Base-by-base conservation (phyloP, 1,284 basidiomycete genomes). In the Melanopsichium pennsylvanicum region DNA sequence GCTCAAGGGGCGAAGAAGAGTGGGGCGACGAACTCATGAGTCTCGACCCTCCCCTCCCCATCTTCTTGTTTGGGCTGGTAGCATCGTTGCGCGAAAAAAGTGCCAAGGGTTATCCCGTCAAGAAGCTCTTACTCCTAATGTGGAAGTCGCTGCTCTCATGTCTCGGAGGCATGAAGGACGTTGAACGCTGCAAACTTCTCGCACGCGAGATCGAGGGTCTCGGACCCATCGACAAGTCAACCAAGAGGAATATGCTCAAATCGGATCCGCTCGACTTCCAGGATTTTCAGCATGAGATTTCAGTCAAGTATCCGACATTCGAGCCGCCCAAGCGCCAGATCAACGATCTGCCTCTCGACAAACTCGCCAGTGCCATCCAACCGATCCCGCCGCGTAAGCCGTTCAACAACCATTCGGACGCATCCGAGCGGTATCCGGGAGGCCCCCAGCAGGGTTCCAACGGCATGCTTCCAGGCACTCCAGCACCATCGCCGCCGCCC, bases 81-180 rank as follows among this genome's bases (percentile, higher is more conserved):
- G 89, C 93, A 16, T 88, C 89, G 26, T 84, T 98, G 43, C 89
- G 93, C 66, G 96, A 99, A 79, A 93, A 93, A 83, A 91, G 90
- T 75, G 90, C 93, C 5, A 94, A 92, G 78, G 93, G 93, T 22
- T 80, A 76, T 18, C 78, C 78, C 0, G 78, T 80, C 35, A 80
- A 80, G 44, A 81, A 80, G 91, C 86, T 98, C 3, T 86, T 98
- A 15, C 86, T 98, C n/a, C 87, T 98, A 1, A 84, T 97, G 1
- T 99, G 96, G 96, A 99, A 98, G 82, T 89, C 91, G 0, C 83
- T 98, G 25, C 84, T 99, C 29, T 89, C 91, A 26, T 95, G 92
- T 80, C 89, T 94, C 71, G 96, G 96, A 26, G 96, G 96, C 3
- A 86, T 94, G 69, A 87, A 89, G 57, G 95, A 98, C 72, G 86